Evolutionary conservation across 495 filamentous ascomycete genomes (phyloP).

Genomic region (Penicillium desertorum): DNA sequence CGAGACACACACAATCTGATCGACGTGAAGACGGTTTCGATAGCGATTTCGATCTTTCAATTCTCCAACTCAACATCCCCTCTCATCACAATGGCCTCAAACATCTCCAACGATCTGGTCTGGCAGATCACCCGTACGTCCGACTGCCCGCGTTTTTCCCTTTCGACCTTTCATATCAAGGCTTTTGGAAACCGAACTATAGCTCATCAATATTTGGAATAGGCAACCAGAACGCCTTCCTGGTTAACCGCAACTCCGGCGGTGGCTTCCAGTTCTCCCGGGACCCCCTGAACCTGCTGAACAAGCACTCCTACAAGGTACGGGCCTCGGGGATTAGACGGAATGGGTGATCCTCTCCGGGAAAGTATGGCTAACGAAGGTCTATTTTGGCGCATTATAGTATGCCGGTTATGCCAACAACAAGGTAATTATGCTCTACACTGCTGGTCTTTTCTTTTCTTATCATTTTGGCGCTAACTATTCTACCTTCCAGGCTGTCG

Average conservation of each 20-base stretch:
- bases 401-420: constrained; percentile 87
- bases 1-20: constrained; percentile 37
- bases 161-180: not conserved
- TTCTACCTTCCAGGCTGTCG: constrained; percentile 64
- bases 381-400: constrained; percentile 41
- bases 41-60: constrained; percentile 28
- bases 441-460: constrained; percentile 1
- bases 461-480: constrained; percentile 10
- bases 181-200: constrained; percentile 2
- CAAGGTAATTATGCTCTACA: constrained; percentile 63
- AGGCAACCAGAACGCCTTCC: constrained; percentile 80
- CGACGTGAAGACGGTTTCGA: constrained; percentile 21
- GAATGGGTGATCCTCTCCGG: not conserved
- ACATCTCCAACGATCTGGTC: constrained; percentile 83
- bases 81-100: constrained; percentile 47
- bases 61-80: constrained; percentile 25
- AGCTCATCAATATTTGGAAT: constrained; percentile 30
- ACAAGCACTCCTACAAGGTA: constrained; percentile 91
- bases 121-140: constrained; percentile 90
- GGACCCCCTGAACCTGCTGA: constrained; percentile 86
- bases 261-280: constrained; percentile 86
- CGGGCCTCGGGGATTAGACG: constrained; percentile 1
- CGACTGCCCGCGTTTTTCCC: not conserved
- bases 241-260: constrained; percentile 79
- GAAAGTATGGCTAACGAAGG: not conserved